Evolutionary conservation across 805 yeast genomes (phyloP).

Genomic region (Metschnikowia koreensis): DNA sequence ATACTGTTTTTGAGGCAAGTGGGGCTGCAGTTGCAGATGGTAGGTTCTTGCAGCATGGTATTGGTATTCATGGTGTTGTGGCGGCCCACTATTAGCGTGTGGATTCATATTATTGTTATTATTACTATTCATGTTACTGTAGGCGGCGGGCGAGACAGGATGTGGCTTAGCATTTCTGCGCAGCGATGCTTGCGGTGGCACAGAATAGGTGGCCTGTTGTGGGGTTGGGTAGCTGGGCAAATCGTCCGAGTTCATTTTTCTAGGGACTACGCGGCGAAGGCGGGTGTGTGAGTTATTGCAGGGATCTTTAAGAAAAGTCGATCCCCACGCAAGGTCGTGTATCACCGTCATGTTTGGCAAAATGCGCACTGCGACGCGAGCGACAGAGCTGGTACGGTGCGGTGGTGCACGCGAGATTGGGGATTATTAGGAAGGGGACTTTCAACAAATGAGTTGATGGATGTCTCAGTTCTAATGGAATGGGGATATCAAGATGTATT

Average conservation of each 20-base stretch:
- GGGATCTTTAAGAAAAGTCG: background rate
- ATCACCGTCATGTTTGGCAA: conserved; percentile 2
- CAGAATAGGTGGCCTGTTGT: conserved; percentile 35
- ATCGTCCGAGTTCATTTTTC: conserved; percentile 27
- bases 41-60: background rate
- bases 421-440: too few species aligned
- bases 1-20: conserved; percentile 14
- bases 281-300: background rate
- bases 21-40: conserved; percentile 6
- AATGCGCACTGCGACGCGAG: background rate
- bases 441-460: too few species aligned
- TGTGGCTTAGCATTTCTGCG: conserved; percentile 10
- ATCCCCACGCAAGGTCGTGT: conserved; percentile 5
- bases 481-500: too few species aligned
- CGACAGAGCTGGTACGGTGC: background rate
- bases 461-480: too few species aligned
- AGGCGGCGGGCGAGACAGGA: conserved; percentile 1
- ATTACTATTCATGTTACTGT: background rate
- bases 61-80: background rate
- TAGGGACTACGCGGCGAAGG: background rate
- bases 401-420: too few species aligned
- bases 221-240: conserved; percentile 48
- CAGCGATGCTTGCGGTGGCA: conserved; percentile 10
- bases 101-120: conserved; percentile 9
- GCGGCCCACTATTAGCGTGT: background rate